Conservation (phyloP, 768 basidiomycete species). For the Naganishia vishniacii region DNA sequence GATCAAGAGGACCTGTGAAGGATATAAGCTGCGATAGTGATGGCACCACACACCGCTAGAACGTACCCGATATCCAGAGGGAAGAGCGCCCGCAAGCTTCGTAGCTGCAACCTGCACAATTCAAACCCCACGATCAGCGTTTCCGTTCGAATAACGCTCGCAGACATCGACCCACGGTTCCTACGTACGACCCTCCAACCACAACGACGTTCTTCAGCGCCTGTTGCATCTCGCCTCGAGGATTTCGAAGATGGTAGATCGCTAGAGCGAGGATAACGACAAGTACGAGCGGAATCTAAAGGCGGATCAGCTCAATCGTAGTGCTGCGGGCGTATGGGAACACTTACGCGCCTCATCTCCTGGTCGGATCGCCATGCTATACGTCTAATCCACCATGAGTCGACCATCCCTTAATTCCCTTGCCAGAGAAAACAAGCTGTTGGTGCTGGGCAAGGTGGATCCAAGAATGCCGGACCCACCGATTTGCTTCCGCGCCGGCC, state of each 20-base stretch:
- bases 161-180: constrained; percentile 1
- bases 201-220: constrained; percentile 26
- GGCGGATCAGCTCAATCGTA: not conserved
- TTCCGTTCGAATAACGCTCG: too few species aligned
- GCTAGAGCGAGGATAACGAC: not conserved
- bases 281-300: not conserved
- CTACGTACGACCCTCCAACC: constrained; percentile 26
- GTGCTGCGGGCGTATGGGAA: too few species aligned
- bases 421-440: too few species aligned
- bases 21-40: not conserved
- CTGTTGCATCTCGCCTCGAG: not conserved
- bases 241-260: not conserved
- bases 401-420: too few species aligned
- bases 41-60: not conserved
- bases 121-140: not conserved
- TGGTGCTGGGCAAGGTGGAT: too few species aligned
- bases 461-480: too few species aligned
- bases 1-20: constrained; percentile 20
- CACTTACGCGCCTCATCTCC: too few species aligned
- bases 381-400: too few species aligned
- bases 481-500: too few species aligned
- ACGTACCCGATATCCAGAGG: constrained; percentile 19
- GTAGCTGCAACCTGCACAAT: constrained; percentile 20
- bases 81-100: constrained; percentile 18
- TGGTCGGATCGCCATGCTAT: too few species aligned